phyloP scores from a whole-genome alignment of 192 early-diverging fungal genomes.

The Chytriomyces sp. region DNA sequence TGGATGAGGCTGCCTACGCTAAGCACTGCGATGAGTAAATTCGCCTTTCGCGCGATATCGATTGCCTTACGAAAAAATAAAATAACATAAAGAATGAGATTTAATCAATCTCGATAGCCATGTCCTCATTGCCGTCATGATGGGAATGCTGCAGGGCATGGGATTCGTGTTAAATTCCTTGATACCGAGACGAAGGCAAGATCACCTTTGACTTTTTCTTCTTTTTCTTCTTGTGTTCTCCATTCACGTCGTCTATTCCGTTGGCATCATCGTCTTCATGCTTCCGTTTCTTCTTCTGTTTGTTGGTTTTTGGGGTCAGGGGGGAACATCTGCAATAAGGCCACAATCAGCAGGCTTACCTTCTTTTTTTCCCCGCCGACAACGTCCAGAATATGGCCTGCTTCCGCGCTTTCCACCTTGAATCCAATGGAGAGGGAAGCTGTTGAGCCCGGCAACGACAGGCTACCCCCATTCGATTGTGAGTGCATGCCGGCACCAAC shows the following conservation, averaged over 20 bases:
- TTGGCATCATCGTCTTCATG: conserved; percentile 1
- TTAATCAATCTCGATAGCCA: not conserved
- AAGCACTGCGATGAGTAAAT: conserved; percentile 41
- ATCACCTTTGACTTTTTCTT: conserved; percentile 2
- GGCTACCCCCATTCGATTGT: not conserved
- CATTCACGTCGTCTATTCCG: not conserved
- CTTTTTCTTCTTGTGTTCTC: conserved; percentile 18
- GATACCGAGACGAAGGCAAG: not conserved
- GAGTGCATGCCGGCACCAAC: not conserved
- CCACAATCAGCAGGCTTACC: not conserved
- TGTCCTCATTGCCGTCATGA: conserved; percentile 1
- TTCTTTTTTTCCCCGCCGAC: conserved; percentile 11
- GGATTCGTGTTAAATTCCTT: not conserved
- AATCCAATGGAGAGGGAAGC: not conserved
- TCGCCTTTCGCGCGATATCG: not conserved
- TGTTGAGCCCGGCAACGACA: not conserved
- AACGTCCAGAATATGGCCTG: not conserved
- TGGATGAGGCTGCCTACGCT: conserved; percentile 72
- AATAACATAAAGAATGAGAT: no score
- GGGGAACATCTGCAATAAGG: not conserved
- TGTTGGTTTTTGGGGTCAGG: not conserved
- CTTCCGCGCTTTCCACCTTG: not conserved
- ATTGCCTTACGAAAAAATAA: not conserved
- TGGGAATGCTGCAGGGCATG: not conserved
- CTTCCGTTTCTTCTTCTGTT: conserved; percentile 10